Conservation (phyloP, 2,329 filamentous ascomycete species). For the Arthrinium phaeospermum region DNA sequence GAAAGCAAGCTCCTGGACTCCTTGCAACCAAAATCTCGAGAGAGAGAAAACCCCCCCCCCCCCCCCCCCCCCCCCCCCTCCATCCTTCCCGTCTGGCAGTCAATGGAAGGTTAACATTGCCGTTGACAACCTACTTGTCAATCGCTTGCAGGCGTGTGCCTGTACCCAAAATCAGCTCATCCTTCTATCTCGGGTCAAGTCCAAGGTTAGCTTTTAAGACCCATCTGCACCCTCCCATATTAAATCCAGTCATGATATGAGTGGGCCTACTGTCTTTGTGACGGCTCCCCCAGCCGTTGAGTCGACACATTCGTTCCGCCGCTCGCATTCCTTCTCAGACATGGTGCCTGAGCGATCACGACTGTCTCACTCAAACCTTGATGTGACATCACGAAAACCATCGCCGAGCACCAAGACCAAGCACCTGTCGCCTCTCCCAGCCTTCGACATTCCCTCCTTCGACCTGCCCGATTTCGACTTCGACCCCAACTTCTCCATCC, state of each 20-base stretch:
- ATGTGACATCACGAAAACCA: conserved; percentile 24
- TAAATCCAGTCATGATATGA: conserved; percentile 48
- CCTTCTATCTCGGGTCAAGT: conserved; percentile 11
- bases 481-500: conserved; percentile 51
- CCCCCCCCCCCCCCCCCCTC: too few relatives aligned
- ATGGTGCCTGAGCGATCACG: conserved; percentile 26
- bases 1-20: neutral
- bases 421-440: conserved; percentile 32
- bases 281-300: conserved; percentile 46
- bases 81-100: conserved; percentile 13
- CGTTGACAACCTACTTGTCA: conserved; percentile 17
- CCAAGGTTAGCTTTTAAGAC: conserved; percentile 15
- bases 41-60: neutral
- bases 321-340: conserved; percentile 39
- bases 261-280: conserved; percentile 46
- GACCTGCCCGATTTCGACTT: conserved; percentile 53
- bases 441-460: conserved; percentile 60
- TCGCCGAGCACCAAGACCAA: conserved; percentile 41
- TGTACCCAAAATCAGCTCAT: conserved; percentile 7
- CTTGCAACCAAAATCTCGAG: neutral
- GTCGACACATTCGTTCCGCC: conserved; percentile 38
- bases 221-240: conserved; percentile 12
- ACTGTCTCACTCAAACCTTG: conserved; percentile 22
- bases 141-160: neutral
- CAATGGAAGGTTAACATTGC: conserved; percentile 14